Evolutionary conservation across 208 protist genomes (phyloP).

Genomic region (Crithidia bombi): DNA sequence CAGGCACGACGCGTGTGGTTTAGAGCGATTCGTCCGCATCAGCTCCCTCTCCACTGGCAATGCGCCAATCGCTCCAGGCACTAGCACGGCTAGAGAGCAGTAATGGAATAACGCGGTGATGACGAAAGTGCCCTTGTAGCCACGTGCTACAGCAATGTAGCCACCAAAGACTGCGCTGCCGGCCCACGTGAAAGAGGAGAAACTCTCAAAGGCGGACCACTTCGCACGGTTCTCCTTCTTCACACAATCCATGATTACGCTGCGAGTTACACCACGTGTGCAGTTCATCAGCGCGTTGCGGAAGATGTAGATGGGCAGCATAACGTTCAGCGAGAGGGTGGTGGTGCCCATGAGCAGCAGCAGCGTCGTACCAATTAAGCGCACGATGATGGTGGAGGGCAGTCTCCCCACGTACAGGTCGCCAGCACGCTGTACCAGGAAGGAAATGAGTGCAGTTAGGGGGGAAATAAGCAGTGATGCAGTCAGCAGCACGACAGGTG

Average conservation of each 20-base stretch:
- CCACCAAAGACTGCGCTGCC: conserved; percentile 62
- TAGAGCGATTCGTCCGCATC: conserved; percentile 12
- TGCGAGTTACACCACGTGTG: conserved; percentile 52
- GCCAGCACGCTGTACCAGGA: conserved; percentile 24
- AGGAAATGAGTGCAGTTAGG: conserved; percentile 20
- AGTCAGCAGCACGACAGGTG: conserved; percentile 31
- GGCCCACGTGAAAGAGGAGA: conserved; percentile 67
- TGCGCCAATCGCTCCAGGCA: conserved; percentile 42
- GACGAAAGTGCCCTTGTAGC: conserved; percentile 57
- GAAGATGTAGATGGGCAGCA: conserved; percentile 41
- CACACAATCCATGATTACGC: conserved; percentile 72
- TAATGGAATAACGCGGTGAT: conserved; percentile 64
- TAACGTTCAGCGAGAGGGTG: conserved; percentile 21
- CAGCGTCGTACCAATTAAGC: conserved; percentile 40
- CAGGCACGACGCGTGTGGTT: conserved; percentile 12
- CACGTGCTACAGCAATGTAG: conserved; percentile 45
- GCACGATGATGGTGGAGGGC: conserved; percentile 40
- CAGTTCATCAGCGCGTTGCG: conserved; percentile 64
- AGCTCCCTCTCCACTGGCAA: conserved; percentile 35
- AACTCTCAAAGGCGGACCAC: conserved; percentile 71
- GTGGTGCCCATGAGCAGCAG: conserved; percentile 38
- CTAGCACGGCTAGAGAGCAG: conserved; percentile 33
- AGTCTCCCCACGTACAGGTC: conserved; percentile 32
- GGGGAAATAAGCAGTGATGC: conserved; percentile 29
- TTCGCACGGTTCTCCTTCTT: conserved; percentile 43